Evolutionary conservation across 2,329 filamentous ascomycete species (phyloP), one percentile per base, ranked within the genome.

Genomic region (Fusarium oxysporum): DNA sequence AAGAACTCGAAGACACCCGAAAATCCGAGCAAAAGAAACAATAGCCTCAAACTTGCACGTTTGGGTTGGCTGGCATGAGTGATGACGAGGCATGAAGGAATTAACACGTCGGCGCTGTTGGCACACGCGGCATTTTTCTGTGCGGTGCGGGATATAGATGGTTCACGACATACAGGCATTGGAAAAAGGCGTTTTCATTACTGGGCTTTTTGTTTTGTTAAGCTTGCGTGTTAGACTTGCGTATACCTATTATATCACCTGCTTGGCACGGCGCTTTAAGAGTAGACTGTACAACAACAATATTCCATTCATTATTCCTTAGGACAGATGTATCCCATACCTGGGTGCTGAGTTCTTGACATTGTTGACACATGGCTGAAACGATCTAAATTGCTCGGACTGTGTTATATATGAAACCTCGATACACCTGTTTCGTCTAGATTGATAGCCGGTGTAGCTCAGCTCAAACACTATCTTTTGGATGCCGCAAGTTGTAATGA

Each of bases 1-100:
- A 85, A 71, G 89, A 91, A 75, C 77, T 92, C 77, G 85, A 87
- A 32, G 86, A 88, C 47, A 88, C 86, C 5, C 79, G 76, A 51
- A 76, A 77, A 37, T 68, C 66, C 9, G 80, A 80, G 62, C 77
- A 74, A 65, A 81, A 81, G 50, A 70, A 64, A 37, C 68, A 65
- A 14, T 77, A 78, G 58, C 9, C 51, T 21, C 0, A 8, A 37
- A 54, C 10, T 16, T n/a, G 6, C 6, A 30, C 9, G 4, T 40
- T 17, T 30, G 17, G n/a, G 25, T 5, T 33, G 25, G 38, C 30
- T 54, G 33, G 41, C 8, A 71, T 35, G 53, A 50, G 51, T 48
- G 58, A 38, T 47, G 43, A 61, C 19, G 44, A 65, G 33, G 37
- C 33, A 48, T 53, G 47, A 43, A 41, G 44, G 37, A 40, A 50